Percentiles rank a stretch among this genome's conserved stretches.
Evolutionary conservation across 2,329 filamentous ascomycete genomes (phyloP).

Genomic region (Xylaria sp.): DNA sequence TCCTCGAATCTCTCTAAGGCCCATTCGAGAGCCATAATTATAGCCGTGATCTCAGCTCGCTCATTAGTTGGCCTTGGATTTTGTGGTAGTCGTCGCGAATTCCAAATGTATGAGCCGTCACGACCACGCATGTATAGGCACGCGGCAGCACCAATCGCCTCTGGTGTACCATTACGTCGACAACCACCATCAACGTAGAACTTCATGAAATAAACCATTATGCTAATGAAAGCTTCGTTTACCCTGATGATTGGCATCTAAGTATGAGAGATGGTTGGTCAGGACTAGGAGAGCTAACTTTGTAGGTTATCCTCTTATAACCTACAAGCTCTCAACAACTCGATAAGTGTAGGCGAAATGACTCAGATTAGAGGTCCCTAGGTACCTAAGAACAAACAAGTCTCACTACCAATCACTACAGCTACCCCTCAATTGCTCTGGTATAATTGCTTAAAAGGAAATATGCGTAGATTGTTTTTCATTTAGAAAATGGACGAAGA

Average conservation of each 20-base stretch:
- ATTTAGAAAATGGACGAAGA: too few relatives aligned
- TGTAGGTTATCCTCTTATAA: too few relatives aligned
- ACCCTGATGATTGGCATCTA: not conserved
- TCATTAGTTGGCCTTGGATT: slow-evolving; percentile 46
- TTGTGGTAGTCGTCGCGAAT: not conserved
- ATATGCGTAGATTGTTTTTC: too few relatives aligned
- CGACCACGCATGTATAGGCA: slow-evolving; percentile 38
- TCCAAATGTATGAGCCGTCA: not conserved
- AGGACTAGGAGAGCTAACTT: too few relatives aligned
- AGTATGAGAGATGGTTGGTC: too few relatives aligned
- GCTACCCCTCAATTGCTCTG: too few relatives aligned
- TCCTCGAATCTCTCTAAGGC: slow-evolving; percentile 51
- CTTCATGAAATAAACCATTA: slow-evolving; percentile 50
- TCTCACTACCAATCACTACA: too few relatives aligned
- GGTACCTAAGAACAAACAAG: too few relatives aligned
- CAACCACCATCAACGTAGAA: slow-evolving; percentile 52
- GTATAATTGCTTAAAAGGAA: too few relatives aligned
- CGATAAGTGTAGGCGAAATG: not conserved
- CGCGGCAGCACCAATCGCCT: slow-evolving; percentile 48
- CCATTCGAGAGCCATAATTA: slow-evolving; percentile 60
- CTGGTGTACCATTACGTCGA: slow-evolving; percentile 44
- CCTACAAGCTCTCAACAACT: not conserved
- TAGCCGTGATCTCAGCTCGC: slow-evolving; percentile 50
- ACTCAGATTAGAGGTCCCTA: too few relatives aligned
- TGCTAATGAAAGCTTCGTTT: not conserved